Conservation (phyloP, 1,284 basidiomycete genomes). For the Schizopora paradoxa region DNA sequence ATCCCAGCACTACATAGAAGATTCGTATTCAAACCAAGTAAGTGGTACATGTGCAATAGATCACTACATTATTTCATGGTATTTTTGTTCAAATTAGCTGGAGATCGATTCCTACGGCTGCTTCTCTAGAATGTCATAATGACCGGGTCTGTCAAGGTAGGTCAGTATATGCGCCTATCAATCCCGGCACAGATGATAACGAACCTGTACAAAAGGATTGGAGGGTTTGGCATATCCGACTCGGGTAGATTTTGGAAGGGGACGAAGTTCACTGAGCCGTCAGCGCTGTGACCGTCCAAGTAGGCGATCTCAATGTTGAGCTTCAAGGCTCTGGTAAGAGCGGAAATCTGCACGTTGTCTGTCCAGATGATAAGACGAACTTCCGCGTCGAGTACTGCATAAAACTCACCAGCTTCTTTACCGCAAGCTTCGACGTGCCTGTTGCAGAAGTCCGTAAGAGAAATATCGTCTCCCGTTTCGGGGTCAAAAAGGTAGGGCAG, state of each 20-base stretch:
- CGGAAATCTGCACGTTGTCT: conserved; percentile 84
- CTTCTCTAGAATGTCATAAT: conserved; percentile 71
- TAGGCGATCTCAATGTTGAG: conserved; percentile 76
- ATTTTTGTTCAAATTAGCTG: no score
- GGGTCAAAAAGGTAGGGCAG: conserved; percentile 74
- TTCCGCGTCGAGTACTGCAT: conserved; percentile 1
- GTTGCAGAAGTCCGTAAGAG: conserved; percentile 65
- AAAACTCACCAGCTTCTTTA: conserved; percentile 69
- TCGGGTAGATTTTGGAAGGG: conserved; percentile 49
- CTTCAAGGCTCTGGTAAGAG: conserved; percentile 64
- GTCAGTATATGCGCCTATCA: conserved; percentile 11
- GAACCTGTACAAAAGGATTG: conserved; percentile 72
- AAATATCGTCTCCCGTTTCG: conserved; percentile 55
- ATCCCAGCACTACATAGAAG: no score
- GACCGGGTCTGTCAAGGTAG: conserved; percentile 51
- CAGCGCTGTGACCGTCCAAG: conserved; percentile 53
- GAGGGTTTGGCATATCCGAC: conserved; percentile 38
- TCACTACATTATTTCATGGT: no score
- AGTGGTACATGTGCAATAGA: no score
- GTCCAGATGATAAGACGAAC: conserved; percentile 10
- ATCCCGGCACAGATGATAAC: conserved; percentile 21
- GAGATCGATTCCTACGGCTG: no score
- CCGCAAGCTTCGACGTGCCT: conserved; percentile 75
- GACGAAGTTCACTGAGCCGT: conserved; percentile 62
- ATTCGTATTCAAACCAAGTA: no score